phyloP scores from a whole-genome alignment of 306 rosid species.

The Cicer yamashitae region DNA sequence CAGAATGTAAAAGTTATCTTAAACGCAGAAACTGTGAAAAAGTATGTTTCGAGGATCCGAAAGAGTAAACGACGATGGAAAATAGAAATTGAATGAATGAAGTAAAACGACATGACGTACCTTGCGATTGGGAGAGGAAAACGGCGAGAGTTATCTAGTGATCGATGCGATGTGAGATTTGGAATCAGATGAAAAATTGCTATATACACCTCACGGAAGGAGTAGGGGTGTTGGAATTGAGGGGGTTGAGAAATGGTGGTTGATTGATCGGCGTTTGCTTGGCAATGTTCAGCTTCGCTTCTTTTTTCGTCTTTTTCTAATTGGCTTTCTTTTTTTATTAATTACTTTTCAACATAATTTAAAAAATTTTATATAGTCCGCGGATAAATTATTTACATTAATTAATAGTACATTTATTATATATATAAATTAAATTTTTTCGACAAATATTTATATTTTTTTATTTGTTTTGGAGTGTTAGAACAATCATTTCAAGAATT shows the following conservation, averaged over 20 bases:
- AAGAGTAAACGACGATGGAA: neutral
- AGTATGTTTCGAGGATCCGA: constrained; percentile 34
- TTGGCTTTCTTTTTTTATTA: neutral
- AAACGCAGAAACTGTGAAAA: neutral
- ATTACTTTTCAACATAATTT: neutral
- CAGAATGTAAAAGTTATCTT: neutral
- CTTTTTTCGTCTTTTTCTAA: neutral
- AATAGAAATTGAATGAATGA: neutral
- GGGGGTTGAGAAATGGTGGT: neutral
- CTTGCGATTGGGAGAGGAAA: constrained; percentile 22
- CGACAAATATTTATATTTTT: too few relatives aligned
- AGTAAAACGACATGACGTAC: constrained; percentile 32
- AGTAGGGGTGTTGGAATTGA: too few relatives aligned
- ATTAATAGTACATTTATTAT: too few relatives aligned
- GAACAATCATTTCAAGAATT: too few relatives aligned
- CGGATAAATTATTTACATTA: too few relatives aligned
- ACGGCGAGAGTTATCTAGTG: neutral
- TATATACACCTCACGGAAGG: too few relatives aligned
- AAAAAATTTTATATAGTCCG: too few relatives aligned
- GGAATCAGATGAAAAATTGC: constrained; percentile 26
- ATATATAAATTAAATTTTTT: too few relatives aligned
- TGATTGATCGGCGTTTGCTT: neutral
- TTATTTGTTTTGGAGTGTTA: too few relatives aligned
- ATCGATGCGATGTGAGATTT: constrained; percentile 29
- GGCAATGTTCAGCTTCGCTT: neutral